Evolutionary conservation across 116 monocot genomes (phyloP).

Genomic region (Zostera marina): DNA sequence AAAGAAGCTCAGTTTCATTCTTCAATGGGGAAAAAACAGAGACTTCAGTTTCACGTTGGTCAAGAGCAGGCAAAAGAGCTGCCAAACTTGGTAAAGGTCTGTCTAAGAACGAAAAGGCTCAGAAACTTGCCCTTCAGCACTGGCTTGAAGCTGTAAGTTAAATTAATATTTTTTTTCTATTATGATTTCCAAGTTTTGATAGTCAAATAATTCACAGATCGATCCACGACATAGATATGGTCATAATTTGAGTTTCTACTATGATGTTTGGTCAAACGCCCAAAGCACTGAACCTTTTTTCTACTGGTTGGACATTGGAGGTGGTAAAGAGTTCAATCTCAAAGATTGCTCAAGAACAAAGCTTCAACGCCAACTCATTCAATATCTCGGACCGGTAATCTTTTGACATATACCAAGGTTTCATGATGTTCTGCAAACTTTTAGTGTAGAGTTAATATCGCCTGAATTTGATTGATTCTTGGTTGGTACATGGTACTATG

Average conservation of each 20-base stretch:
- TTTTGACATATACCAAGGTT: no score
- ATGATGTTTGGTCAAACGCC: conserved; percentile 40
- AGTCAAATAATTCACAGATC: conserved; percentile 42
- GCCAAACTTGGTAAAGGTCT: conserved; percentile 86
- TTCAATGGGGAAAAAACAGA: conserved; percentile 54
- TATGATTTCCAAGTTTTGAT: no score
- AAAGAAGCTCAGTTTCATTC: conserved; percentile 52
- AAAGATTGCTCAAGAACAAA: conserved; percentile 52
- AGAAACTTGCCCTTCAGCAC: conserved; percentile 66
- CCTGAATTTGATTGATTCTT: conserved; percentile 2
- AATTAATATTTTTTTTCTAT: neutral
- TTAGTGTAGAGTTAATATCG: no score
- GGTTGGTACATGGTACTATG: no score
- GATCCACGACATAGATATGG: conserved; percentile 67
- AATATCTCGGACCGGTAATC: conserved; percentile 88
- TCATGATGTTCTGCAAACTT: no score
- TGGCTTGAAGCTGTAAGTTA: conserved; percentile 87
- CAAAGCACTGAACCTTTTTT: conserved; percentile 56
- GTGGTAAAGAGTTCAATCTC: conserved; percentile 50
- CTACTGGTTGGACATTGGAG: conserved; percentile 79
- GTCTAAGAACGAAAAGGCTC: conserved; percentile 54
- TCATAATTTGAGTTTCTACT: conserved; percentile 50
- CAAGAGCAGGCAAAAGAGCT: conserved; percentile 46
- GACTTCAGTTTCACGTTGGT: conserved; percentile 57
- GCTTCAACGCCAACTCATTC: conserved; percentile 48